Base-by-base conservation (phyloP, 2,329 filamentous ascomycete species). In the Colletotrichum spaethianum region DNA sequence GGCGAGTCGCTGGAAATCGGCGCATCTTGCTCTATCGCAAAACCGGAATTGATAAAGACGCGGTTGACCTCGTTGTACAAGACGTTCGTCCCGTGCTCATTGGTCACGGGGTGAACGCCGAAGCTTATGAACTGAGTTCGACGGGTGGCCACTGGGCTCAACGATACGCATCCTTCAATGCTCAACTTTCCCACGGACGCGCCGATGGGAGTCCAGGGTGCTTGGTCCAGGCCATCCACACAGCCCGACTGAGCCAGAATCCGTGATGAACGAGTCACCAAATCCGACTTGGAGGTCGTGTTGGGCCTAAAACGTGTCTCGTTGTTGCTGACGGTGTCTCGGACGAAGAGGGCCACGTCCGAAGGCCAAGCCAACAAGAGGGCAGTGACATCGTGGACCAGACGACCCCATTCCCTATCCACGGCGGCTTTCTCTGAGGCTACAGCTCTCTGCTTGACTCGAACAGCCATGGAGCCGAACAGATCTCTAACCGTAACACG, bases 381-480 rank as follows among this genome's bases (percentile, higher is more conserved):
- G 1, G 89, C 88, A 1, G 90, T 86, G 3, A 95, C 77, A 7
- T 86, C 82, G 61, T 84, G 86, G 73, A 89, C 88, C 20, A 97
- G 82, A 1, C 81, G 81, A 36, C 91, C 88, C 90, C 93, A 96
- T 63, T 93, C 87, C 74, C 87, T 92, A 26, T 88, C 81, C 59
- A 91, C 84, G 31, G 84, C 78, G 14, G 86, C 75, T 75, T 85
- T 86, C 76, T 90, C 84, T 48, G 86, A 80, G 3, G 90, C 75
- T 0, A 89, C 76, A 0, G 91, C 89, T 74, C 95, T 89, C 76
- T 95, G 93, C 79, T 96, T 97, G 33, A 97, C 92, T 18, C 96
- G 91, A 16, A 98, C 96, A 0, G 96, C 95, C 90, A 98, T 94
- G 70, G 92, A 93, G 0, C 95, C 95, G 81, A 98, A 98, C 1